Base-by-base conservation (phyloP, 2,329 filamentous ascomycete species). In the Pseudogymnoascus sp. region DNA sequence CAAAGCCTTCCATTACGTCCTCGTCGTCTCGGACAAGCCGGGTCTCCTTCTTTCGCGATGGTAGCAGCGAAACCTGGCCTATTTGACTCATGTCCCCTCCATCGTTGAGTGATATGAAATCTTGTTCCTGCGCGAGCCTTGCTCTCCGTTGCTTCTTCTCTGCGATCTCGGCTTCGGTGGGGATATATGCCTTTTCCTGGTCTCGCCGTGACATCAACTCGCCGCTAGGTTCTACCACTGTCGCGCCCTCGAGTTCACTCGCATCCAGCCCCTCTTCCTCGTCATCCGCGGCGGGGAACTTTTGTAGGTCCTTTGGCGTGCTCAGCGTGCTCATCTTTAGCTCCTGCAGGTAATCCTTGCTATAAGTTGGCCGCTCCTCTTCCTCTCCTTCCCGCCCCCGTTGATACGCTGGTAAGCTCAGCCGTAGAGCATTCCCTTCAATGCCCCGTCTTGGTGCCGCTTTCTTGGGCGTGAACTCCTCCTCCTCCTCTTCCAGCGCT, bases 1-100 rank as follows among this genome's bases (percentile, higher is more conserved):
- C 93, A 67, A 96, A 97, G 0, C 91, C 92, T 75, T 97, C 94
- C 37, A 89, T 90, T 0, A 97, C 81, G 69, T 97, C 91, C 71
- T 97, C 93, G 67, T 97, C 93, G 34, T 97, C 91, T 41, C 81
- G 83, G 5, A 91, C 82, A 1, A 97, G 80, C 1, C 93, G 82
- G 5, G 88, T 89, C 64, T 91, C 82, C 65, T 88, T 84, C 67
- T 86, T 84, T 65, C 84, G 83, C 16, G 76, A 75, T 59, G 78
- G 75, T 2, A 80, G 70, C 1, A 82, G 74, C 20, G 67, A 71
- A 2, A 69, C 57, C 30, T 67, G 60, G 4, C 41, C 32, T 58
- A 58, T 58, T 28, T 35, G 30, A 2, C 43, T 38, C 41, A 62
- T 62, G 57, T 81, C 78, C n/a, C 81, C 80, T n/a, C 79, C 79